Evolutionary conservation across 2,329 filamentous ascomycete genomes (phyloP), one percentile per base, ranked within the genome.

Genomic region (Dichotomopilus funicola): DNA sequence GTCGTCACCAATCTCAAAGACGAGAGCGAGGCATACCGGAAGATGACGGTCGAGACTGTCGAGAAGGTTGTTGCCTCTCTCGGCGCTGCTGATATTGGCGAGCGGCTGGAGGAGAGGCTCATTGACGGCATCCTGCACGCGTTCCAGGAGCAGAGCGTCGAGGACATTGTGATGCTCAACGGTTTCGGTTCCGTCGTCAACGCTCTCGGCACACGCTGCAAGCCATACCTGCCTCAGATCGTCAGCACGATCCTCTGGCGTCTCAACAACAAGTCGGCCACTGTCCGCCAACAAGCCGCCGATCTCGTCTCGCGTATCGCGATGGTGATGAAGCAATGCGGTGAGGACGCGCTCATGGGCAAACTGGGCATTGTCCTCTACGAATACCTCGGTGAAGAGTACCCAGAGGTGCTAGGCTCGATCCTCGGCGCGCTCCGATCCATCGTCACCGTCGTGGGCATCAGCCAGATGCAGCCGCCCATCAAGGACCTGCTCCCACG

Each of bases 301-400:
- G 94, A 99, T 70, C 81, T 99, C 46, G 95, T 99, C 63, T 96
- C 91, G 7, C 89, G 94, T 27, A 96, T 99, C 66, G 94, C 94
- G 5, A 92, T 96, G 80, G 92, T 97, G 50, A 97, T 99, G 91
- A 95, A 95, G 75, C 91, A 97, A 73, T 99, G 94, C 68, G 91
- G 91, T 50, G 92, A 99, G 71, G 94, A 99, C 71, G 88, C 88
- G 1, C 80, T 97, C 51, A 94, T 99, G 85, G 91, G 91, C 65
- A 96, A 96, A 73, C 84, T 99, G 38, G 90, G 92, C 64, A 81
- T 95, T 54, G 91, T 96, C 9, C 81, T 99, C 27, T 99, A 99
- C 76, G 94, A 99, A 73, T 97, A 97, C 68, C 83, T 99, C 0
- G 94, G 94, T 71, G 94, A 99, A 75, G 94, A 99, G 71, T 99